Evolutionary conservation across 2,329 filamentous ascomycete species (phyloP), one percentile per base, ranked within the genome.

Genomic region (Clarireedia monteithiana): DNA sequence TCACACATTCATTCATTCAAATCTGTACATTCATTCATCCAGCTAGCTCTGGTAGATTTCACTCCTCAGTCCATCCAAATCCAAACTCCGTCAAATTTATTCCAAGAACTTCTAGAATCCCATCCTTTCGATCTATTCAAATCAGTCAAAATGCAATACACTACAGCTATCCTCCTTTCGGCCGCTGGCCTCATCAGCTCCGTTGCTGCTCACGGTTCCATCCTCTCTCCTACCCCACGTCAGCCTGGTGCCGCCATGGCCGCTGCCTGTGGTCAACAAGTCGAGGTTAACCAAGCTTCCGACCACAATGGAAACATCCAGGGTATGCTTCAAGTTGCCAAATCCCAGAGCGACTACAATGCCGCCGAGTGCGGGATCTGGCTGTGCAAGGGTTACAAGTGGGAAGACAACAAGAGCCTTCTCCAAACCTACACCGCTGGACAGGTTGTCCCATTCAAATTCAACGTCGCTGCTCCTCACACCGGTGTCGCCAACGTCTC

Each of bases 401-500:
- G 74, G 58, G 64, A 49, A 2, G 73, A 79, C 66, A 77, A 77
- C 68, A 59, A 60, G 20, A 68, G 67, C 55, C 70, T 67, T 12
- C 70, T 78, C 3, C 75, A 78, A 62, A 68, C 66, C 30, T 78
- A 70, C 63, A 68, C 67, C 0, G 64, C 72, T 0, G 75, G 76
- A n/a, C 69, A 79, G 64, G 68, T 68, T 26, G 67, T 79, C 50
- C 62, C 66, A 58, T 72, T 79, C 58, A 69, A 66, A 6, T 71
- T 75, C 53, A 64, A 67, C 42, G 65, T 78, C 4, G 70, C 72
- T 5, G 76, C 77, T 53, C 72, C 76, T 23, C 80, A 83, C 70
- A 76, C 75, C 14, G 80, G 80, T 57, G 67, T 68, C 12, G 78
- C 78, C 63, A 82, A 82, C 67, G 74, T 83, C 48, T 77, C 74